phyloP scores from a whole-genome alignment of 1,284 basidiomycete genomes.

The Meira miltonrushii region DNA sequence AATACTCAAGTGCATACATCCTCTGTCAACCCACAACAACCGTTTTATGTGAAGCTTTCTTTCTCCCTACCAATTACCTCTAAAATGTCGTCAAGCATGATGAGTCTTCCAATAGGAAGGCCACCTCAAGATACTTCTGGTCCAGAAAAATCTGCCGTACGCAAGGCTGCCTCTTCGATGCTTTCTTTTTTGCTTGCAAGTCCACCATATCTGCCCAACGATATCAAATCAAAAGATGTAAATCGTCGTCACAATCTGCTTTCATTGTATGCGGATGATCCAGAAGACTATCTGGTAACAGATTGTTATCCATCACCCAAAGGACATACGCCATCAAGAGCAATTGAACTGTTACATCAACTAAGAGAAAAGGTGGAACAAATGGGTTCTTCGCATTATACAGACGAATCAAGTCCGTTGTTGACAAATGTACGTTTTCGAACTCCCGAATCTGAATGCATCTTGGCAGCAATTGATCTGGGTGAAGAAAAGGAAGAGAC shows the following conservation, averaged over 20 bases:
- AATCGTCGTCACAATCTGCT: slow-evolving; percentile 9
- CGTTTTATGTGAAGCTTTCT: too few relatives aligned
- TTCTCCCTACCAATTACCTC: too few relatives aligned
- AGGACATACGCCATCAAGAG: not conserved
- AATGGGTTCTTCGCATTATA: not conserved
- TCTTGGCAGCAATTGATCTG: not conserved
- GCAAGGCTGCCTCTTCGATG: not conserved
- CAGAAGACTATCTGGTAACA: slow-evolving; percentile 8
- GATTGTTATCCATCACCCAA: not conserved
- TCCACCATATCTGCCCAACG: slow-evolving; percentile 9
- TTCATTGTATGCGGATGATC: slow-evolving; percentile 3
- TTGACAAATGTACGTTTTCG: not conserved
- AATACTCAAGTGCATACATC: too few relatives aligned
- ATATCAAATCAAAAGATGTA: slow-evolving; percentile 5
- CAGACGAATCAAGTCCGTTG: not conserved
- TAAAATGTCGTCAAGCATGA: too few relatives aligned
- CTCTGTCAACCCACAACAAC: too few relatives aligned
- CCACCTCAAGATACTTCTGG: too few relatives aligned
- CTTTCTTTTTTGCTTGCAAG: slow-evolving; percentile 8
- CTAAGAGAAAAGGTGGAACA: slow-evolving; percentile 4
- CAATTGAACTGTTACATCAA: not conserved
- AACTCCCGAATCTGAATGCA: not conserved
- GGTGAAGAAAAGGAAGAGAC: not conserved
- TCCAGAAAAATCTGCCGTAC: not conserved
- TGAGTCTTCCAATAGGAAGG: too few relatives aligned